phyloP scores from a whole-genome alignment of 305 asterid genomes.

The Euphrasia arctica region DNA sequence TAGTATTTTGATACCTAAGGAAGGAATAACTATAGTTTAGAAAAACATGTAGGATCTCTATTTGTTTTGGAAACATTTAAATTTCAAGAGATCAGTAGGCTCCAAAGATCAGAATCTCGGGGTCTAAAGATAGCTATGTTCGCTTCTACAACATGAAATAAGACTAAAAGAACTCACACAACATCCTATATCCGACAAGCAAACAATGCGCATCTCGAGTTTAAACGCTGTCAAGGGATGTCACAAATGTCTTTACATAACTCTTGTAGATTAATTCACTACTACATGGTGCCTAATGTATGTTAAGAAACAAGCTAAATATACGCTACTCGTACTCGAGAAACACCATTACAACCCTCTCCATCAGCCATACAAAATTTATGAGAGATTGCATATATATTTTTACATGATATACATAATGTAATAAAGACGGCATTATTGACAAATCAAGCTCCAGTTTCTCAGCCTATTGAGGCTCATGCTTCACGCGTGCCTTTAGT shows the following conservation, averaged over 20 bases:
- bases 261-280: slow-evolving; percentile 11
- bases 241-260: neutral
- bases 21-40: neutral
- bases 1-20: neutral
- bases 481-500: too few relatives aligned
- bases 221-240: slow-evolving; percentile 8
- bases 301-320: slow-evolving; percentile 11
- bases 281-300: slow-evolving; percentile 18
- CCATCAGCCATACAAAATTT: too few relatives aligned
- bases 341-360: slow-evolving; percentile 24
- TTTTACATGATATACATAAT: too few relatives aligned
- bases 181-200: too few relatives aligned
- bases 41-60: too few relatives aligned
- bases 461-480: too few relatives aligned
- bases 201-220: neutral
- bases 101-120: too few relatives aligned
- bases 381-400: too few relatives aligned
- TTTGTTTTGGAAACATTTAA: too few relatives aligned
- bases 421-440: too few relatives aligned
- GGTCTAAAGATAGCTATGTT: neutral
- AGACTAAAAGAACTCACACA: too few relatives aligned
- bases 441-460: too few relatives aligned
- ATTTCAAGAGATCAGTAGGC: neutral
- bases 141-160: neutral
- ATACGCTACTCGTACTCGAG: slow-evolving; percentile 6